A percentile compares a stretch with the other conserved stretches of the same genome.
Evolutionary conservation across 2,329 filamentous ascomycete genomes (phyloP).

Genomic region (Aspergillus fischeri): DNA sequence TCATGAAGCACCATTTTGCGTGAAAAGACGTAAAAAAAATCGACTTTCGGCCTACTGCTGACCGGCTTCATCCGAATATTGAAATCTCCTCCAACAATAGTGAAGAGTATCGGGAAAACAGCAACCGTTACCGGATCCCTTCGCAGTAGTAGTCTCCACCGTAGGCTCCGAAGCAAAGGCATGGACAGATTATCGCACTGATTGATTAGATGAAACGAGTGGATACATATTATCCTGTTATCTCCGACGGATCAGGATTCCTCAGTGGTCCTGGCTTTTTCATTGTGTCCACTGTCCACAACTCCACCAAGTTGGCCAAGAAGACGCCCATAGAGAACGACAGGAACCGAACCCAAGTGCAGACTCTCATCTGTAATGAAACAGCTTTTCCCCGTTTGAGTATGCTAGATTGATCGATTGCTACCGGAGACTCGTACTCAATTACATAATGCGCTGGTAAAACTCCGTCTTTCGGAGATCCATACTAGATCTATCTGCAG

Average conservation of each 20-base stretch:
- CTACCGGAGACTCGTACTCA: not conserved
- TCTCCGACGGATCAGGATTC: not conserved
- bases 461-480: not conserved
- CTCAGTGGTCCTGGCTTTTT: not conserved
- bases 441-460: not conserved
- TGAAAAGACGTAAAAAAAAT: not conserved
- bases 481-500: no score
- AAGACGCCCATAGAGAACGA: not conserved
- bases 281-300: not conserved
- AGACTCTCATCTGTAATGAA: not conserved
- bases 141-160: not conserved
- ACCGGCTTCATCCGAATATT: not conserved
- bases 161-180: not conserved
- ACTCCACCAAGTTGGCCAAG: not conserved
- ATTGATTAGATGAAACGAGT: constrained; percentile 24
- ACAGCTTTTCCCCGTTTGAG: not conserved
- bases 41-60: not conserved
- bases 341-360: not conserved
- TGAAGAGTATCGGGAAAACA: not conserved
- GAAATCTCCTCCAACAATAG: not conserved
- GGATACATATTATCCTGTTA: constrained; percentile 17
- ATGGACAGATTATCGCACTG: not conserved
- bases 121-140: not conserved
- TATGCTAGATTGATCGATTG: not conserved
- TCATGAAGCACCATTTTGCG: not conserved